Base-by-base conservation (phyloP, 1,284 basidiomycete genomes). In the Pseudozyma sp. region DNA sequence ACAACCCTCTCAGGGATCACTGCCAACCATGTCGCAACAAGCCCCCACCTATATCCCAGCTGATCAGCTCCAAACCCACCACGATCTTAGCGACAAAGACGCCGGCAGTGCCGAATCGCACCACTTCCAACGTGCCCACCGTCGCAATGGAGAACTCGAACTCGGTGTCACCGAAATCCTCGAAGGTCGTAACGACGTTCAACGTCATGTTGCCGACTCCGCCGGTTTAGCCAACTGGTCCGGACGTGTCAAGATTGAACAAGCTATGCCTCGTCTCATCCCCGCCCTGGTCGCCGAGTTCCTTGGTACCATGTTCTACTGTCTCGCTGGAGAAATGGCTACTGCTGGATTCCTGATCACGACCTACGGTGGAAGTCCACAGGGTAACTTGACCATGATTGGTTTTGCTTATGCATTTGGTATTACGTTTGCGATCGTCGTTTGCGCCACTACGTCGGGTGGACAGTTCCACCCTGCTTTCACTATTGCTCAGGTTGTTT, bases 341-440 rank as follows among this genome's bases (percentile, higher is more conserved):
- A 77, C 75, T 1, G 77, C 75, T 14, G 64, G 64, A 3, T 74
- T 52, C 57, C 52, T 79, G 11, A 47, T 80, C 16, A 77, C 78
- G 14, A 70, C 69, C 11, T 64, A 62, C 49, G 71, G 42, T 3
- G 74, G 68, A 1, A 40, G 45, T 8, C 64, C 74, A 5, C 58
- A 65, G 52, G 78, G 77, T 25, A 72, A 68, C 59, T 19, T 80
- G 16, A 71, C 72, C 34, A 71, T 75, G 74, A 76, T 80, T 50
- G 78, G 77, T 39, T 77, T 80, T 39, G 74, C 78, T 34, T 80
- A 80, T 45, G 76, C 68, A 3, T 72, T 75, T 43, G 72, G 77
- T 38, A 79, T 79, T 62, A 71, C 58, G 13, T 80, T 80, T 34
- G 76, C 76, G 16, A 77, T 80, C 38, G 61, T 76, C 50, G 70